Percentiles rank a stretch among this genome's conserved stretches.
phyloP scores from a whole-genome alignment of 257 asterid species.

The Solanum commersonii region DNA sequence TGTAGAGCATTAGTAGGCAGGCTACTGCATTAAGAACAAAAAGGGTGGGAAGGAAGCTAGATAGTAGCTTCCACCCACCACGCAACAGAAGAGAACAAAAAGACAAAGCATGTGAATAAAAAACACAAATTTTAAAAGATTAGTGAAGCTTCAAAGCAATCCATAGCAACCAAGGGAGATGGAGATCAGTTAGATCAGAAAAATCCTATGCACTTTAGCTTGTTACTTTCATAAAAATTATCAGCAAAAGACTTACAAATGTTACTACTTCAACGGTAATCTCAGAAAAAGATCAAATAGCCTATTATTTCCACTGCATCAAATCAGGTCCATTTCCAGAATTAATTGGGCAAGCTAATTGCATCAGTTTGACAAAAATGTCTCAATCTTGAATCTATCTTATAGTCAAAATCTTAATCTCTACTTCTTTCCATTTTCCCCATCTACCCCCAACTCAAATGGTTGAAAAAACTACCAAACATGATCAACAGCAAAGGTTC shows the following conservation, averaged over 20 bases:
- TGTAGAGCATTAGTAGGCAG: not conserved
- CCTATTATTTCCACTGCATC: not conserved
- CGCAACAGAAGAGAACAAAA: not conserved
- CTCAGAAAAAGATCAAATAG: not conserved
- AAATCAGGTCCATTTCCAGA: not conserved
- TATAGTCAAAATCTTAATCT: not conserved
- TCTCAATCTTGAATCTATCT: not conserved
- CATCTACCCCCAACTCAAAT: not conserved
- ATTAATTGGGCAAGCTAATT: not conserved
- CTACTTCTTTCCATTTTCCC: not conserved
- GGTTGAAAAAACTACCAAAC: not conserved
- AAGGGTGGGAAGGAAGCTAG: not conserved
- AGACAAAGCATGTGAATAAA: not conserved
- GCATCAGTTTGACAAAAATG: not conserved
- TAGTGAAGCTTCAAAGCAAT: not conserved
- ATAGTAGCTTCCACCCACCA: not conserved
- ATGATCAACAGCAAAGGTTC: not conserved
- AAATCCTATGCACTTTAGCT: not conserved
- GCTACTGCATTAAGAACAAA: not conserved
- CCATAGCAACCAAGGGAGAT: not conserved
- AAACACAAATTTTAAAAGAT: not conserved
- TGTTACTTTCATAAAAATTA: not conserved
- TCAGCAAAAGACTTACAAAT: not conserved
- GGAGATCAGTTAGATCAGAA: not conserved
- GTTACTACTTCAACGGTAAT: not conserved